Conservation (phyloP, 345 rosid species). For the Camelina neglecta region DNA sequence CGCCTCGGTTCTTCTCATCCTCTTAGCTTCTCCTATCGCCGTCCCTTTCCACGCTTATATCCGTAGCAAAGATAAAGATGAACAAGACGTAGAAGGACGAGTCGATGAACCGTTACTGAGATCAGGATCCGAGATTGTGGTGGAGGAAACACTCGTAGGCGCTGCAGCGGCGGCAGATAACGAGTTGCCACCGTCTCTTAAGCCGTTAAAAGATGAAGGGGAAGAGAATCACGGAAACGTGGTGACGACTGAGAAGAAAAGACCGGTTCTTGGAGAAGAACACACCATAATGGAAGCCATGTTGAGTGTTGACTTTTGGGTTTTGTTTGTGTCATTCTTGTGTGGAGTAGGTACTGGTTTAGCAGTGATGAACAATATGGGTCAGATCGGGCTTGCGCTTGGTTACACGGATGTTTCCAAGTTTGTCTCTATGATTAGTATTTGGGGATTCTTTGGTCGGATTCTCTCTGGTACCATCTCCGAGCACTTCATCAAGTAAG, state of each 20-base stretch:
- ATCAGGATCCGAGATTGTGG: conserved; percentile 31
- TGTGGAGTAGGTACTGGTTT: conserved; percentile 67
- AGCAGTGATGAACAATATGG: conserved; percentile 66
- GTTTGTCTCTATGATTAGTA: conserved; percentile 63
- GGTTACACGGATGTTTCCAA: conserved; percentile 57
- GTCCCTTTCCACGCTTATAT: conserved; percentile 51
- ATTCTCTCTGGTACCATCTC: conserved; percentile 56
- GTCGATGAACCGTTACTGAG: conserved; percentile 51
- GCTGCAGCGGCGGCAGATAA: conserved; percentile 37
- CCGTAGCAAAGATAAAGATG: conserved; percentile 15
- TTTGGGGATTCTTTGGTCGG: conserved; percentile 72
- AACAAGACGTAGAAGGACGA: conserved; percentile 47
- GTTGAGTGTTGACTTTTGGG: conserved; percentile 61
- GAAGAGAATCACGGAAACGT: conserved; percentile 1
- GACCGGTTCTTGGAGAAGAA: conserved; percentile 58
- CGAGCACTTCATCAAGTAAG: conserved; percentile 57
- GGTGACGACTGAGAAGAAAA: conserved; percentile 27
- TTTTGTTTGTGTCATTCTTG: conserved; percentile 59
- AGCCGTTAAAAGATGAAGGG: conserved; percentile 28
- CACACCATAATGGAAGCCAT: conserved; percentile 53
- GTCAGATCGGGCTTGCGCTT: conserved; percentile 65
- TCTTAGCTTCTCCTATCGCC: conserved; percentile 53
- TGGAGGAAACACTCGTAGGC: conserved; percentile 25
- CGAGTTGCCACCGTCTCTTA: conserved; percentile 32
- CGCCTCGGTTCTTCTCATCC: conserved; percentile 50